Evolutionary conservation across 2,329 filamentous ascomycete species (phyloP).

Genomic region (Ophiostoma tasmaniense): DNA sequence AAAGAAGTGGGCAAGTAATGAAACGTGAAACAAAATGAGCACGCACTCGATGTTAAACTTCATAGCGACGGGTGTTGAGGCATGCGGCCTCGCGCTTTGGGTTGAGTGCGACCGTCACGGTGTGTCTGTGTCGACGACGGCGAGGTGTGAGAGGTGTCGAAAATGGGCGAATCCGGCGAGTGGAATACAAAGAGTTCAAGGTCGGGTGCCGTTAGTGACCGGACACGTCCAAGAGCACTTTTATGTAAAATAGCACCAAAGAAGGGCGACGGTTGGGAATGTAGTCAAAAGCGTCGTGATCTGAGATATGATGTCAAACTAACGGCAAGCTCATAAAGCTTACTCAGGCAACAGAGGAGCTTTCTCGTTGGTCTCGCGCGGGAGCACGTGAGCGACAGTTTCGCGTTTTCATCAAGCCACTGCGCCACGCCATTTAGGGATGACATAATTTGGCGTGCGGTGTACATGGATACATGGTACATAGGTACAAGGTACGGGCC

Average conservation of each 20-base stretch:
- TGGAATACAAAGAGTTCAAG: not conserved
- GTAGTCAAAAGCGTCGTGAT: not conserved
- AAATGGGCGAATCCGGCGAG: not conserved
- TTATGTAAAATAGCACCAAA: not conserved
- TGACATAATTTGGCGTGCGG: not conserved
- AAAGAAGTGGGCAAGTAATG: not conserved
- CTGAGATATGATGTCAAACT: conserved; percentile 7
- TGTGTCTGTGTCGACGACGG: not conserved
- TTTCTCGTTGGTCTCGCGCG: conserved; percentile 5
- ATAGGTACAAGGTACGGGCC: not conserved
- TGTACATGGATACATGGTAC: not conserved
- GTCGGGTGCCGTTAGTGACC: not conserved
- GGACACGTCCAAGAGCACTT: not conserved
- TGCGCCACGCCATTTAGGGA: not conserved
- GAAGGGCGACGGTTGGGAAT: not conserved
- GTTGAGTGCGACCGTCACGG: not conserved
- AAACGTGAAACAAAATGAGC: not conserved
- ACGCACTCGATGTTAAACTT: conserved; percentile 45
- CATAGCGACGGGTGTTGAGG: conserved; percentile 27
- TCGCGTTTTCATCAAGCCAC: conserved; percentile 8
- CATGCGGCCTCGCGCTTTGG: not conserved
- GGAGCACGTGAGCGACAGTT: conserved; percentile 5
- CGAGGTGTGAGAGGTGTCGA: not conserved
- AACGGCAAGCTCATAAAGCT: conserved; percentile 3
- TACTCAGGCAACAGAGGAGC: conserved; percentile 5